A percentile compares a stretch with the other conserved stretches of the same genome.
Evolutionary conservation across 257 asterid genomes (phyloP).

Genomic region (Solanum chaucha): DNA sequence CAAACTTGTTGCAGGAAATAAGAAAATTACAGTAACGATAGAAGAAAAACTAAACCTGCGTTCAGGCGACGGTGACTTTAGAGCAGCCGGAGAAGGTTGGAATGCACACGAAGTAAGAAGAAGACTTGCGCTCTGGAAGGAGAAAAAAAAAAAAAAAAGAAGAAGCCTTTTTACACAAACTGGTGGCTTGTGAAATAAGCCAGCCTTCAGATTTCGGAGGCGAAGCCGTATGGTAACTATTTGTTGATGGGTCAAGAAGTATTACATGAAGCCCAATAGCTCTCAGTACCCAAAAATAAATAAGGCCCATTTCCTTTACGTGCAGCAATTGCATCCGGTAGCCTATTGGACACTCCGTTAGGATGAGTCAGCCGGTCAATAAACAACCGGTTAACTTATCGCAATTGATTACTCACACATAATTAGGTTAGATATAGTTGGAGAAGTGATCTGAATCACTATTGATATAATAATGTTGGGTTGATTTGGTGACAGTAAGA

Average conservation of each 20-base stretch:
- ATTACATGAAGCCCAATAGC: neutral
- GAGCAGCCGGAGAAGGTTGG: neutral
- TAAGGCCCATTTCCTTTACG: neutral
- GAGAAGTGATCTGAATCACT: too few species aligned
- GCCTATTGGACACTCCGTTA: neutral
- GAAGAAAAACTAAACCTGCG: neutral
- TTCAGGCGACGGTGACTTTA: neutral
- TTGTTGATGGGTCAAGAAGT: neutral
- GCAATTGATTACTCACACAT: too few species aligned
- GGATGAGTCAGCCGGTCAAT: too few species aligned
- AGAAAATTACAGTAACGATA: neutral
- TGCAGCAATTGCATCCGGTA: neutral
- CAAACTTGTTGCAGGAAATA: neutral
- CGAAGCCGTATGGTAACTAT: neutral
- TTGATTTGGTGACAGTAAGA: too few species aligned
- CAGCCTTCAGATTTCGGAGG: neutral
- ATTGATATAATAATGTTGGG: too few species aligned
- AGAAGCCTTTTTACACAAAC: neutral
- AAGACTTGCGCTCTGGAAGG: neutral
- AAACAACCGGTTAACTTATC: too few species aligned
- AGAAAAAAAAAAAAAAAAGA: neutral
- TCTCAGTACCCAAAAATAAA: neutral
- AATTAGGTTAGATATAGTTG: too few species aligned
- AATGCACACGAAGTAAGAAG: neutral
- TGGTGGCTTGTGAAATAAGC: neutral